Percentiles rank a stretch among this genome's conserved stretches.
These are phyloP conservation scores for Capniomyces stellatus DNA, from an alignment of 371 early-diverging fungal species.

Conservation along the genomic window DNA sequence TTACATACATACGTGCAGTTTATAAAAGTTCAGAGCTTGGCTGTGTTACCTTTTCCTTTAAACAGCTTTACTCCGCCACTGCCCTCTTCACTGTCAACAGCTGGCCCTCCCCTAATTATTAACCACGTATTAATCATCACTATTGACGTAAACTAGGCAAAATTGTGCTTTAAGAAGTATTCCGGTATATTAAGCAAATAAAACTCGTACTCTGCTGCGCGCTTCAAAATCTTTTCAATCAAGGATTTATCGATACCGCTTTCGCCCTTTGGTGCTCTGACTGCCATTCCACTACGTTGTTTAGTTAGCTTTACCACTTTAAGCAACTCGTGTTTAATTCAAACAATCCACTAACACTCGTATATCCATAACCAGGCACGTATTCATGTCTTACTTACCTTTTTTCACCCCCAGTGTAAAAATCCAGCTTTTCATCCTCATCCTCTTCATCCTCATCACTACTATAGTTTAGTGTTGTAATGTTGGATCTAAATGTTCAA, in stretches of 20 bases:
- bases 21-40: background rate
- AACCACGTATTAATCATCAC: no score
- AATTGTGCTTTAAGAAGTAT: no score
- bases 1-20: background rate
- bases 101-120: no score
- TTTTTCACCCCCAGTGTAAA: constrained; percentile 18
- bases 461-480: constrained; percentile 22
- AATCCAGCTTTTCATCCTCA: constrained; percentile 30
- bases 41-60: constrained; percentile 2
- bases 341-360: background rate
- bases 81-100: no score
- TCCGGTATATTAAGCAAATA: no score
- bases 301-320: background rate
- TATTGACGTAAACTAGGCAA: no score
- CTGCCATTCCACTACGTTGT: constrained; percentile 22
- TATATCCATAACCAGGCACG: background rate
- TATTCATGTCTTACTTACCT: background rate
- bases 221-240: constrained; percentile 18
- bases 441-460: constrained; percentile 29
- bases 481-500: background rate
- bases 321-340: background rate
- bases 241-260: constrained; percentile 6
- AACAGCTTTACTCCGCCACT: no score
- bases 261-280: constrained; percentile 8
- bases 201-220: constrained; percentile 8